Percentiles rank a stretch among this genome's conserved stretches.
phyloP scores from a whole-genome alignment of 768 basidiomycete species.

The Sistotremastrum suecicum region DNA sequence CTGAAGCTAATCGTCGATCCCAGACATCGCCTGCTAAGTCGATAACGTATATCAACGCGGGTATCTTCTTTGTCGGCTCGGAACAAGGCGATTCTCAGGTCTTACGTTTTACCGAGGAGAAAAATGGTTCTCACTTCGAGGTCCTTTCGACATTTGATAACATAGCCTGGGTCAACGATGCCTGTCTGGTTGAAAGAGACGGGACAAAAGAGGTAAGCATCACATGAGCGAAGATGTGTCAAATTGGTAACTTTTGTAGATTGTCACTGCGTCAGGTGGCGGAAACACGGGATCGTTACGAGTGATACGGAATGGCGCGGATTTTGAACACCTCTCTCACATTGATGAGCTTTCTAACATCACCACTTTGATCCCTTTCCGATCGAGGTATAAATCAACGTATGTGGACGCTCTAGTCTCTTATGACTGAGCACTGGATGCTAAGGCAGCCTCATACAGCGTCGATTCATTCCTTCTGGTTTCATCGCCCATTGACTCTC shows the following conservation, averaged over 20 bases:
- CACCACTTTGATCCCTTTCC: slow-evolving; percentile 50
- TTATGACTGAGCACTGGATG: neutral
- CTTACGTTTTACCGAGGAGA: slow-evolving; percentile 41
- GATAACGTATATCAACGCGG: slow-evolving; percentile 56
- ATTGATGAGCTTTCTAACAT: slow-evolving; percentile 43
- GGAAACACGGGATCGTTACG: slow-evolving; percentile 64
- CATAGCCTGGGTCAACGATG: slow-evolving; percentile 75
- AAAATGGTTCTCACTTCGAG: slow-evolving; percentile 41
- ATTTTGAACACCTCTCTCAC: slow-evolving; percentile 50
- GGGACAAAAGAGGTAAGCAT: slow-evolving; percentile 48
- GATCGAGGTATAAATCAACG: slow-evolving; percentile 27
- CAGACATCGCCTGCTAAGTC: slow-evolving; percentile 61
- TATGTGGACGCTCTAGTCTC: neutral
- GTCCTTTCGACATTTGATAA: slow-evolving; percentile 58
- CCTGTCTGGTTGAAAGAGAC: slow-evolving; percentile 59
- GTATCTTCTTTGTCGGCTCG: slow-evolving; percentile 66
- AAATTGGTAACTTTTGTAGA: slow-evolving; percentile 21
- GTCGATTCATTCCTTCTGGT: slow-evolving; percentile 41
- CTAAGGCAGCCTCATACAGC: slow-evolving; percentile 18
- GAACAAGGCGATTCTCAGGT: slow-evolving; percentile 74
- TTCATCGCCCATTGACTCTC: slow-evolving; percentile 42
- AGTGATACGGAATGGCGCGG: slow-evolving; percentile 69
- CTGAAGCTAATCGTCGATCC: neutral
- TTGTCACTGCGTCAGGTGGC: slow-evolving; percentile 79
- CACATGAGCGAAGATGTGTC: neutral